phyloP scores from a whole-genome alignment of 2,329 filamentous ascomycete genomes.

The Elsinoe australis region DNA sequence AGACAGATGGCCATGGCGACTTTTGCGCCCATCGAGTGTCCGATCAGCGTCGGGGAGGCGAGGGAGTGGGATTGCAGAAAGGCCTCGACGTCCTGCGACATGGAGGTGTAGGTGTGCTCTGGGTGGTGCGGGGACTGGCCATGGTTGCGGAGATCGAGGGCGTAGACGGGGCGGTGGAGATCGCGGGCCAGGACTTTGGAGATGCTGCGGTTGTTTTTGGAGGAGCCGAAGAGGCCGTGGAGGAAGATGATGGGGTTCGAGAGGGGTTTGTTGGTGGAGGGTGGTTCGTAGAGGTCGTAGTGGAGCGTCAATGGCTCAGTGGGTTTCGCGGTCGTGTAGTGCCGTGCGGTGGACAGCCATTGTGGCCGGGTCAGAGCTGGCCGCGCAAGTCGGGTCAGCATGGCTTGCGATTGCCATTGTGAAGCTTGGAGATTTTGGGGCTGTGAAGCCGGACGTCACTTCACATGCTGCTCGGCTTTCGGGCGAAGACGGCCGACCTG shows the following conservation, averaged over 20 bases:
- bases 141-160: conserved; percentile 85
- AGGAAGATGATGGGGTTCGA: conserved; percentile 71
- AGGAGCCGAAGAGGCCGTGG: conserved; percentile 89
- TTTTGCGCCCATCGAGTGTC: conserved; percentile 97
- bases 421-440: too few relatives aligned
- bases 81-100: conserved; percentile 73
- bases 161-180: conserved; percentile 71
- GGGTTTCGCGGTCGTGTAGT: conserved; percentile 13
- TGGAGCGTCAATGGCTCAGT: conserved; percentile 38
- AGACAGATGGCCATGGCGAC: conserved; percentile 82
- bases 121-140: conserved; percentile 75
- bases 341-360: not conserved
- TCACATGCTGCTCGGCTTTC: not conserved
- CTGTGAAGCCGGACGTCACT: not conserved
- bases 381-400: conserved; percentile 7
- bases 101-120: conserved; percentile 69
- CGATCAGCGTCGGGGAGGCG: conserved; percentile 68
- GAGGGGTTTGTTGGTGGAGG: conserved; percentile 30
- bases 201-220: conserved; percentile 88
- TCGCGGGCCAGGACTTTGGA: conserved; percentile 72
- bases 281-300: conserved; percentile 61
- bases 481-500: not conserved
- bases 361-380: conserved; percentile 8
- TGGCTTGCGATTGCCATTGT: not conserved
- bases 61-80: conserved; percentile 69